Base-by-base conservation (phyloP, 345 rosid species). In the Tarenaya hassleriana region DNA sequence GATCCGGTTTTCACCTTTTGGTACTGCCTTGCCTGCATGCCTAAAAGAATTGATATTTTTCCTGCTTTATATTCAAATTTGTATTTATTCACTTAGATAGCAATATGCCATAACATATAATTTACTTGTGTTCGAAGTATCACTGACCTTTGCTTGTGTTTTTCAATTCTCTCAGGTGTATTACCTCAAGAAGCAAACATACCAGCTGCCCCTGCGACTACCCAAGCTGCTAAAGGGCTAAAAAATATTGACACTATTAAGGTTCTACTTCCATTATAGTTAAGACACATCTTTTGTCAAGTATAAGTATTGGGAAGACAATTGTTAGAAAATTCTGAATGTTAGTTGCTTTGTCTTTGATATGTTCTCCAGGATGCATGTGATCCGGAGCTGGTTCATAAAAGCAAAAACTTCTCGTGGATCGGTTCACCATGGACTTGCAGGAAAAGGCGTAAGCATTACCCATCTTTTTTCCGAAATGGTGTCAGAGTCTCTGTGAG, bases 401-500 rank as follows among this genome's bases (percentile, higher is more conserved):
- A 43, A 48, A 19, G 69, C 13, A 63, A 51, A 47, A 69, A 61
- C 6, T 55, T 73, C 59, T 62, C 50, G 2, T 88, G 97, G 97
- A 45, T 82, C 57, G 95, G 97, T 24, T 53, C 77, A 47, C 66
- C 80, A 1, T 78, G 84, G 86, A 80, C 62, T 7, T 80, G 80
- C 57, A 69, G 71, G 58, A 84, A 71, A 59, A 68, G 66, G 62
- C 69, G 80, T 33, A 78, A 60, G 56, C 95, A 88, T 69, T 88
- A 76, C 43, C 68, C 51, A 40, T 77, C 91, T 14, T 88, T 80
- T 59, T 24, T 34, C 34, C 70, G 86, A 46, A 77, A 71, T 50
- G 91, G 86, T 46, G 70, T 84, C 50, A 74, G 43, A 68, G 73
- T 88, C 34, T 77, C 91, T 8, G 96, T 88, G 70, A 75, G 96